A percentile compares a stretch with the other conserved stretches of the same genome.
Evolutionary conservation across 495 filamentous ascomycete species (phyloP).

Genomic region (Annulohypoxylon bovei): DNA sequence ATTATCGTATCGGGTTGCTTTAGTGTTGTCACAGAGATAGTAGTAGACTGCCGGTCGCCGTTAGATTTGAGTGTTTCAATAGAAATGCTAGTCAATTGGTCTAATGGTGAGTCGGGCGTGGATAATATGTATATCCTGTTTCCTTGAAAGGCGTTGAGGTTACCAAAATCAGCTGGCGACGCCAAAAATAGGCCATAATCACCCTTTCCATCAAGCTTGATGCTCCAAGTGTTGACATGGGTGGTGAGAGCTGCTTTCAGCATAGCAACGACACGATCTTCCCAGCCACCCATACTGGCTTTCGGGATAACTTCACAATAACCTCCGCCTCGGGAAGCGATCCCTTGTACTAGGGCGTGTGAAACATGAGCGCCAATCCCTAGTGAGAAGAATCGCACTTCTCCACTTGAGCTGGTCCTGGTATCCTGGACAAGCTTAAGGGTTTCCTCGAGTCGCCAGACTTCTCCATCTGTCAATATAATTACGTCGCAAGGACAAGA

Average conservation of each 20-base stretch:
- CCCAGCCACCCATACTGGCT: slow-evolving; percentile 6
- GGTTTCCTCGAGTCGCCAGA: slow-evolving; percentile 2
- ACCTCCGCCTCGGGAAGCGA: slow-evolving; percentile 1
- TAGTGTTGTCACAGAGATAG: neutral
- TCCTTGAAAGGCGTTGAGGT: slow-evolving; percentile 1
- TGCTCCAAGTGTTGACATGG: neutral
- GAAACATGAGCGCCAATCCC: slow-evolving; percentile 7
- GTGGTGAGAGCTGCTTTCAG: neutral
- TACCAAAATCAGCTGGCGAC: neutral
- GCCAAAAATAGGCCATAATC: neutral
- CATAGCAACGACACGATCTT: slow-evolving; percentile 3
- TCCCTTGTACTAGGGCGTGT: slow-evolving; percentile 5
- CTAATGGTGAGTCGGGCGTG: neutral
- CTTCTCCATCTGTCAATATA: slow-evolving; percentile 6
- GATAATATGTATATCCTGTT: slow-evolving; percentile 1
- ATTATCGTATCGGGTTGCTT: neutral
- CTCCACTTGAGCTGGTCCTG: neutral
- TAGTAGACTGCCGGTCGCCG: neutral
- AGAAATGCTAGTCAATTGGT: neutral
- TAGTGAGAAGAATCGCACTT: slow-evolving; percentile 5
- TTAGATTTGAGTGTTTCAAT: neutral
- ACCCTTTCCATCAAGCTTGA: neutral
- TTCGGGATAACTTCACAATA: slow-evolving; percentile 8
- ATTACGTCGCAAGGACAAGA: slow-evolving; percentile 9
- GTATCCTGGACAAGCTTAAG: neutral